These are phyloP conservation scores for Pestalotiopsis sp. DNA, from an alignment of 2,329 filamentous ascomycete species.

Conservation along the genomic window DNA sequence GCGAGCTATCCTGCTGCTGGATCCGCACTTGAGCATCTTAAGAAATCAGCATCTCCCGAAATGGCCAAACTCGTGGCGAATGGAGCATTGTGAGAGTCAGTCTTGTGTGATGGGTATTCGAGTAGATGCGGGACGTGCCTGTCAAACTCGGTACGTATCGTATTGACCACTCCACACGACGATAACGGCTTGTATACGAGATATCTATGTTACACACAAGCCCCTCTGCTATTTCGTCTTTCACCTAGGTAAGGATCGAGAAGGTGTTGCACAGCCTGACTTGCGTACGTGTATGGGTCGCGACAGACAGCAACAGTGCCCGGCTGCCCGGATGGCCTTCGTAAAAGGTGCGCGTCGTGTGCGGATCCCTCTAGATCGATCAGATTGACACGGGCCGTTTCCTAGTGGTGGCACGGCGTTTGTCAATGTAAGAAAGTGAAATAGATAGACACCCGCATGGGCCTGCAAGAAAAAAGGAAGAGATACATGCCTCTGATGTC, in stretches of 20 bases:
- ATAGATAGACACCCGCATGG: background rate
- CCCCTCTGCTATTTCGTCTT: no score
- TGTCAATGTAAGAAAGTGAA: background rate
- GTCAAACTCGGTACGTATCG: background rate
- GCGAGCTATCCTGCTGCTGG: background rate
- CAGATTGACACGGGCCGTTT: conserved; percentile 2
- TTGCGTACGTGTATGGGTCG: background rate
- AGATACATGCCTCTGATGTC: no score
- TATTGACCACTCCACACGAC: background rate
- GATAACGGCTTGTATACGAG: no score
- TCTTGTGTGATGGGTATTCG: background rate
- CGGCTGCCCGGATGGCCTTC: background rate
- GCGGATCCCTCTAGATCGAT: background rate
- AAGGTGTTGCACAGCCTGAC: background rate
- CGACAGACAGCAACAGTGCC: background rate
- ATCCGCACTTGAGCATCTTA: background rate
- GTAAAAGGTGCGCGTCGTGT: background rate
- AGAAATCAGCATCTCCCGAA: background rate
- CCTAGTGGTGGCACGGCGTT: background rate
- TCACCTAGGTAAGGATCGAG: background rate
- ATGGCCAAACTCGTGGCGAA: background rate
- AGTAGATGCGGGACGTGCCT: background rate
- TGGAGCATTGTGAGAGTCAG: background rate
- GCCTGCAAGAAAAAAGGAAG: background rate
- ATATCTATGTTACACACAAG: no score